Evolutionary conservation across 805 yeast genomes (phyloP).

Genomic region (Metschnikowia reukaufii): DNA sequence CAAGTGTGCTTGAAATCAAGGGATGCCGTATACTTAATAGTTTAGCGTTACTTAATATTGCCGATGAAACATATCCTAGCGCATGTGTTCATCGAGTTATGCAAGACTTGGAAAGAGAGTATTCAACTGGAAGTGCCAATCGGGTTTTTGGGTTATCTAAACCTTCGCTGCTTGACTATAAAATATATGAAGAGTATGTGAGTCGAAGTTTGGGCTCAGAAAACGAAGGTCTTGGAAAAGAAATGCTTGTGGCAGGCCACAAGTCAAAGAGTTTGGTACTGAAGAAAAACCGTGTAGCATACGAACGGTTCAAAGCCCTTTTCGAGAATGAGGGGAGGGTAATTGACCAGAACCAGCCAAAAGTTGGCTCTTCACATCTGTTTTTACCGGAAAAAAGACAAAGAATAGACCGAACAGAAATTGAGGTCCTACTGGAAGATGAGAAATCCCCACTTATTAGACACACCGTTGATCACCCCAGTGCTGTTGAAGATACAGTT

Average conservation of each 20-base stretch:
- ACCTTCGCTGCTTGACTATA: slow-evolving; percentile 30
- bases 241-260: not conserved
- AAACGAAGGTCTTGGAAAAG: not conserved
- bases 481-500: slow-evolving; percentile 42
- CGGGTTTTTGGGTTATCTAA: slow-evolving; percentile 31
- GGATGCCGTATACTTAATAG: slow-evolving; percentile 12
- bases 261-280: not conserved
- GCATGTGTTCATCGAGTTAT: slow-evolving; percentile 21
- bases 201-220: not conserved
- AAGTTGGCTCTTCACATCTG: not conserved
- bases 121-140: slow-evolving; percentile 16
- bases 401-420: too few species aligned
- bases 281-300: not conserved
- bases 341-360: not conserved
- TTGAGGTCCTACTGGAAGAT: too few species aligned
- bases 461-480: too few species aligned
- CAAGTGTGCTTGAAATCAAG: slow-evolving; percentile 30
- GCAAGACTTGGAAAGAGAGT: slow-evolving; percentile 24
- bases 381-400: not conserved
- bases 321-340: not conserved
- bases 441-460: too few species aligned
- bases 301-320: not conserved
- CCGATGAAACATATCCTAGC: slow-evolving; percentile 9
- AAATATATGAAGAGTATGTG: not conserved
- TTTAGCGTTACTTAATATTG: slow-evolving; percentile 18